These are phyloP conservation scores for Kregervanrija delftensis DNA, from an alignment of 805 yeast genomes.

Conservation along the genomic window DNA sequence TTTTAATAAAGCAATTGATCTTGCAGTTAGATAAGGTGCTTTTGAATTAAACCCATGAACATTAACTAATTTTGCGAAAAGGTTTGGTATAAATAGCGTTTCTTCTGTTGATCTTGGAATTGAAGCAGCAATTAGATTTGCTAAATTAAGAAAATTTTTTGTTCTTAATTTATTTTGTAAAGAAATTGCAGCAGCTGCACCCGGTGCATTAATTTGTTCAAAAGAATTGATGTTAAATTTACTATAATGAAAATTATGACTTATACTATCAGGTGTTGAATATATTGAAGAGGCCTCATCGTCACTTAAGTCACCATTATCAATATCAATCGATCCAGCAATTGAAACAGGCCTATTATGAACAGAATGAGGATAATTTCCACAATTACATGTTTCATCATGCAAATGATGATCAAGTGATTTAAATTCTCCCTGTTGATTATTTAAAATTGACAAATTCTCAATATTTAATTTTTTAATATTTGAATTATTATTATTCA, in stretches of 20 bases:
- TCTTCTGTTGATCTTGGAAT: constrained; percentile 76
- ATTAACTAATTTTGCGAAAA: constrained; percentile 62
- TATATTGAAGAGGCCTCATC: constrained; percentile 30
- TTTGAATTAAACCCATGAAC: constrained; percentile 66
- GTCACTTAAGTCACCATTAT: constrained; percentile 41
- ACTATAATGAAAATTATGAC: constrained; percentile 3
- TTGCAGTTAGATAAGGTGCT: constrained; percentile 65
- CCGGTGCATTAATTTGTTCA: constrained; percentile 69
- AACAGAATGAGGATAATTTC: constrained; percentile 44
- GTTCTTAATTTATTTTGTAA: constrained; percentile 38
- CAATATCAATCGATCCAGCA: constrained; percentile 52
- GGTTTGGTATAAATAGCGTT: constrained; percentile 65
- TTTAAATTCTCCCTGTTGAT: constrained; percentile 15
- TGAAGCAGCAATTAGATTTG: constrained; percentile 60
- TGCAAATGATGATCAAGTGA: constrained; percentile 30
- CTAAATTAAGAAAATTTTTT: constrained; percentile 38
- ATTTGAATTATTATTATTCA: background rate
- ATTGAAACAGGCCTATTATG: constrained; percentile 61
- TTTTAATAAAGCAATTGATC: constrained; percentile 63
- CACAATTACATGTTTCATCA: constrained; percentile 54
- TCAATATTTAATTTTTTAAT: constrained; percentile 19
- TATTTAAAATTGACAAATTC: constrained; percentile 24
- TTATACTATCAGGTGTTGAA: constrained; percentile 17
- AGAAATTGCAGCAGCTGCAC: constrained; percentile 64
- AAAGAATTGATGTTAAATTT: constrained; percentile 29